These are phyloP conservation scores for Barnettozyma wickerhamii DNA, from an alignment of 805 yeast genomes.

Conservation along the genomic window DNA sequence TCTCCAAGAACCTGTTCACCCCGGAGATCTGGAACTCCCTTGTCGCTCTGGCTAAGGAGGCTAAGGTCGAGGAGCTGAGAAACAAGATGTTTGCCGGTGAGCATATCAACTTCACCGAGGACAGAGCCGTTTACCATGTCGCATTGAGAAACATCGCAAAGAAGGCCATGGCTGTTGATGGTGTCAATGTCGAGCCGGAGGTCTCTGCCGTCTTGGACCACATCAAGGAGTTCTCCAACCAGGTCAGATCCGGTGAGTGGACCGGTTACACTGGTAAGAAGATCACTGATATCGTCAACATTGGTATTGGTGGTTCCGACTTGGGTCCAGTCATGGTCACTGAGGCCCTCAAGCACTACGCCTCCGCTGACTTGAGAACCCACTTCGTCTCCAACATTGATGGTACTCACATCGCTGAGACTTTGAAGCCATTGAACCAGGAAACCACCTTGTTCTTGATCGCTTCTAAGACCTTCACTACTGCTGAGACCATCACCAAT, in stretches of 20 bases:
- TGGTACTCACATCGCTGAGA: constrained; percentile 95
- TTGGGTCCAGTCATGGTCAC: constrained; percentile 99
- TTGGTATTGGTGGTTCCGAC: constrained; percentile 99
- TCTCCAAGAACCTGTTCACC: constrained; percentile 89
- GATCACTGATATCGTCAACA: constrained; percentile 92
- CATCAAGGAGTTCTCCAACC: constrained; percentile 92
- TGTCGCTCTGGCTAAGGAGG: constrained; percentile 81
- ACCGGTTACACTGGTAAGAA: constrained; percentile 94
- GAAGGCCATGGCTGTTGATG: constrained; percentile 85
- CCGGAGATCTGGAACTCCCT: constrained; percentile 71
- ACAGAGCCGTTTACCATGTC: constrained; percentile 94
- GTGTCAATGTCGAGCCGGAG: constrained; percentile 83
- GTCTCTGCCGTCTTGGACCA: constrained; percentile 89
- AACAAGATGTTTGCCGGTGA: constrained; percentile 91
- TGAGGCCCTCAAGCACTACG: constrained; percentile 91
- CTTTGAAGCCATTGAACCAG: constrained; percentile 69
- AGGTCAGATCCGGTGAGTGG: constrained; percentile 91
- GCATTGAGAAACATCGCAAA: constrained; percentile 92
- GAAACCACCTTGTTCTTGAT: constrained; percentile 91
- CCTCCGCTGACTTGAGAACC: constrained; percentile 59
- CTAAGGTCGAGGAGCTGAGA: constrained; percentile 80
- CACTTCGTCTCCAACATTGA: constrained; percentile 98
- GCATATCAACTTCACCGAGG: constrained; percentile 93
- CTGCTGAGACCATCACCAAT: constrained; percentile 96
- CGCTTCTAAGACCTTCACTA: constrained; percentile 98